These are phyloP conservation scores for Punica granatum DNA, from an alignment of 345 rosid species.

Conservation along the genomic window DNA sequence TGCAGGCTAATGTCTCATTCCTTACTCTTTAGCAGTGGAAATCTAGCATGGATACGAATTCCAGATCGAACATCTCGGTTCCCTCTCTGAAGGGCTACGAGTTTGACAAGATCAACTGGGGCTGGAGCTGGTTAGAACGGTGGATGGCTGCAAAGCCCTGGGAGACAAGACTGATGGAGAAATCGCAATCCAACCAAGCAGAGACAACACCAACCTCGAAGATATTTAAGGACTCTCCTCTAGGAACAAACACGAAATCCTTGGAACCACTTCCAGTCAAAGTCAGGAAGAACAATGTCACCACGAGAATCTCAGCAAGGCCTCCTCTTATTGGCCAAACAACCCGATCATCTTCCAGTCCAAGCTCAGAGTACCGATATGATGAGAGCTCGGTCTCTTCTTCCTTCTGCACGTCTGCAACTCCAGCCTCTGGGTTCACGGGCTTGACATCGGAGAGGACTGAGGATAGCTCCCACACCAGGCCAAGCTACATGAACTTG, in stretches of 20 bases:
- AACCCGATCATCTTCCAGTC: constrained; percentile 61
- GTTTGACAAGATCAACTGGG: constrained; percentile 73
- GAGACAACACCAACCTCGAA: constrained; percentile 34
- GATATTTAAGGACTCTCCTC: constrained; percentile 17
- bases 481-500: constrained; percentile 76
- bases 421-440: constrained; percentile 55
- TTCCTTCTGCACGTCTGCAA: constrained; percentile 64
- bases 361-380: constrained; percentile 54
- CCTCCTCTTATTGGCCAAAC: constrained; percentile 39
- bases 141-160: constrained; percentile 99
- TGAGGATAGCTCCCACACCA: constrained; percentile 40
- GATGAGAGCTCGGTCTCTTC: constrained; percentile 82
- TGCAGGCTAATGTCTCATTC: background rate
- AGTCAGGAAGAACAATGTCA: constrained; percentile 67
- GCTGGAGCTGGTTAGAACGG: constrained; percentile 99
- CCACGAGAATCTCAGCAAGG: constrained; percentile 67
- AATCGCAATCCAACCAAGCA: constrained; percentile 24
- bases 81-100: constrained; percentile 44
- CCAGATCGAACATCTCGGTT: constrained; percentile 21
- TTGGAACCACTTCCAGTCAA: constrained; percentile 36
- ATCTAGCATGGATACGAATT: constrained; percentile 24
- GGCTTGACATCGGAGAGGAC: constrained; percentile 40
- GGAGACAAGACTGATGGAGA: constrained; percentile 85
- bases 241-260: constrained; percentile 32
- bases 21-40: background rate